Base-by-base conservation (phyloP, 768 basidiomycete genomes). In the Russula vinacea region DNA sequence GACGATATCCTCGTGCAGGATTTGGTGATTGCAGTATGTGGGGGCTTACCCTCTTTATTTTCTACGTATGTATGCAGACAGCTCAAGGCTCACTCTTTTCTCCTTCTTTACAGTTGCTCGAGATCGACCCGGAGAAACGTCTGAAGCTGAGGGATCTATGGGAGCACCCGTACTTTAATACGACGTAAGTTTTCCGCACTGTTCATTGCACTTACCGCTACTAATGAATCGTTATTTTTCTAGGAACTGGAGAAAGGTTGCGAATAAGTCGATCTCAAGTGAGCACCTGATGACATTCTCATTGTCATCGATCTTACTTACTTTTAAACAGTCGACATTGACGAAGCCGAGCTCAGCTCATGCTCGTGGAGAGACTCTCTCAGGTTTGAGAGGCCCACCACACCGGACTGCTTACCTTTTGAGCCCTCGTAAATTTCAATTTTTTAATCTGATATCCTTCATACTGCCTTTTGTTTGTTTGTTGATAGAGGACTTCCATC, bases 21-120 rank as follows among this genome's bases (percentile, higher is more conserved):
- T 22, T 50, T 65, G 33, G 19, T 65, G 10, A 61, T 49, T 37
- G 26, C 9, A n/a, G 64, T 65, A 14, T 22, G 64, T 55, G 40
- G 40, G 17, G 1, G n/a, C 19, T 37, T 10, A 3, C 47, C 4
- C 29, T 5, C 29, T 5, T 5, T n/a, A n/a, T 29, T 29, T 5
- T 9, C 11, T 2, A 22, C n/a, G 4, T 49, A 22, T 29, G 13
- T 19, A 42, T 35, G n/a, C n/a, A 6, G 10, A 22, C 19, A 16
- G 8, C 45, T 39, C 3, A 39, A 33, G 11, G 26, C 17, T 2
- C 35, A 7, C 7, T 17, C 26, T 29, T 26, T 42, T 50, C 49
- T 13, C 13, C 16, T 10, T 32, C 19, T 26, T 26, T 22, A 10
- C 17, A 65, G 64, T n/a, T 65, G 9, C 64, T 65, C 32, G 54